A percentile compares a stretch with the other conserved stretches of the same genome.
phyloP scores from a whole-genome alignment of 139 green algal genomes.

The Parachlorella kessleri region DNA sequence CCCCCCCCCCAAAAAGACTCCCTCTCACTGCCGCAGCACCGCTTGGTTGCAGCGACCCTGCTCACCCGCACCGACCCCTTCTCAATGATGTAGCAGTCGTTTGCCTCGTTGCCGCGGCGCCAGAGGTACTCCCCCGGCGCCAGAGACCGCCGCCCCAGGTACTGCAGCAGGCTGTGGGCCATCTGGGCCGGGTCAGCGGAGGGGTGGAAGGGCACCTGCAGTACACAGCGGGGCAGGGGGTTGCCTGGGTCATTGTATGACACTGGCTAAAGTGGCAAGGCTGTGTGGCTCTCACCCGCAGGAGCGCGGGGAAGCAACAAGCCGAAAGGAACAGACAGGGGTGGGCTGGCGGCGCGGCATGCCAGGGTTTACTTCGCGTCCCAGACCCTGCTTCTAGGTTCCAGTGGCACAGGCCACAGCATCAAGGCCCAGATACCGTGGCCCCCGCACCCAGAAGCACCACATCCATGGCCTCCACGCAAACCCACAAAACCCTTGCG shows the following conservation, averaged over 20 bases:
- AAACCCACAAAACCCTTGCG: too few relatives aligned
- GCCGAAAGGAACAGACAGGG: too few relatives aligned
- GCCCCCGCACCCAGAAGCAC: too few relatives aligned
- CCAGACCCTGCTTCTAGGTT: too few relatives aligned
- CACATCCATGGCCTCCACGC: too few relatives aligned
- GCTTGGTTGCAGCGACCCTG: background rate
- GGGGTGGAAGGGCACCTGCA: background rate
- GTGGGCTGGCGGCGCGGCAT: too few relatives aligned
- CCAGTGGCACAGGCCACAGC: too few relatives aligned
- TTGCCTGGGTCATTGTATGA: background rate
- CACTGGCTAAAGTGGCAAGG: background rate
- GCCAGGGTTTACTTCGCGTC: too few relatives aligned
- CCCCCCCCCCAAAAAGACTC: background rate
- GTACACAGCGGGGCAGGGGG: background rate
- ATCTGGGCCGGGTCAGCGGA: background rate
- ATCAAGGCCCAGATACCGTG: too few relatives aligned
- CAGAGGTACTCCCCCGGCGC: slow-evolving; percentile 33
- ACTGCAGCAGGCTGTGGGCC: slow-evolving; percentile 17
- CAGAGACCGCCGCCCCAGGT: slow-evolving; percentile 14
- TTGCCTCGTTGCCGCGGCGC: slow-evolving; percentile 19
- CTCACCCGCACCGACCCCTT: slow-evolving; percentile 36
- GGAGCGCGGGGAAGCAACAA: too few relatives aligned
- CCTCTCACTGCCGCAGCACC: background rate
- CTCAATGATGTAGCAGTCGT: slow-evolving; percentile 37
- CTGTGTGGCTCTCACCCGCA: background rate